A percentile compares a stretch with the other conserved stretches of the same genome.
Conservation (phyloP, 768 basidiomycete genomes). For the Mycena maculata region DNA sequence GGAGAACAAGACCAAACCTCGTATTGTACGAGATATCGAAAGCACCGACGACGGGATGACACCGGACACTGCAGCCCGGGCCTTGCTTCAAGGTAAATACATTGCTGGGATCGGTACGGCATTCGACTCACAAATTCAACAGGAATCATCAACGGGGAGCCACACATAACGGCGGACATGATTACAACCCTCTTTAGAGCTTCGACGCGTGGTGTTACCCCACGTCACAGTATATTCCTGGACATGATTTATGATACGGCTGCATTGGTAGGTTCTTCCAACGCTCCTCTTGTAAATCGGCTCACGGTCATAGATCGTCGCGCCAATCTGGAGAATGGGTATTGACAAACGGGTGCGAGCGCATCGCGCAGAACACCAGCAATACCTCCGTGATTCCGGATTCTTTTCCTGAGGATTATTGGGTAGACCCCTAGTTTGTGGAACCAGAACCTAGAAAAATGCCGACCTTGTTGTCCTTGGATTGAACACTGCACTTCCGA, state of each 20-base stretch:
- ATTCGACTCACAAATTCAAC: no score
- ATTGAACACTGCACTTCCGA: no score
- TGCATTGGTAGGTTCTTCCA: conserved; percentile 54
- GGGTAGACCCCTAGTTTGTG: no score
- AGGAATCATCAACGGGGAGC: no score
- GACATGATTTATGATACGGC: conserved; percentile 63
- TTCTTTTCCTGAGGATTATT: conserved; percentile 50
- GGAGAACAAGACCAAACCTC: conserved; percentile 83
- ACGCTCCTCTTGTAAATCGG: not conserved
- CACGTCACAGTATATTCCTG: conserved; percentile 67
- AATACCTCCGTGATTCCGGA: conserved; percentile 56
- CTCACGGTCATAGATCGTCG: conserved; percentile 53
- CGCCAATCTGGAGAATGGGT: conserved; percentile 63
- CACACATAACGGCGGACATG: conserved; percentile 83
- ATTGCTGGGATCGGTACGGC: not conserved
- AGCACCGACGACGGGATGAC: conserved; percentile 72
- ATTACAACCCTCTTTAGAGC: conserved; percentile 75
- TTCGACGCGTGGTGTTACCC: conserved; percentile 72
- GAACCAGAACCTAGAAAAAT: no score
- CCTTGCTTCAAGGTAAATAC: conserved; percentile 68
- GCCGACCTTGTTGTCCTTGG: no score
- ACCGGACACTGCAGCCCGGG: conserved; percentile 72
- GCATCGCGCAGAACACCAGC: conserved; percentile 59
- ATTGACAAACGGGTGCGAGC: conserved; percentile 61
- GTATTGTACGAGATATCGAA: conserved; percentile 80